Base-by-base conservation (phyloP, 495 filamentous ascomycete species). In the Daldinia loculata region DNA sequence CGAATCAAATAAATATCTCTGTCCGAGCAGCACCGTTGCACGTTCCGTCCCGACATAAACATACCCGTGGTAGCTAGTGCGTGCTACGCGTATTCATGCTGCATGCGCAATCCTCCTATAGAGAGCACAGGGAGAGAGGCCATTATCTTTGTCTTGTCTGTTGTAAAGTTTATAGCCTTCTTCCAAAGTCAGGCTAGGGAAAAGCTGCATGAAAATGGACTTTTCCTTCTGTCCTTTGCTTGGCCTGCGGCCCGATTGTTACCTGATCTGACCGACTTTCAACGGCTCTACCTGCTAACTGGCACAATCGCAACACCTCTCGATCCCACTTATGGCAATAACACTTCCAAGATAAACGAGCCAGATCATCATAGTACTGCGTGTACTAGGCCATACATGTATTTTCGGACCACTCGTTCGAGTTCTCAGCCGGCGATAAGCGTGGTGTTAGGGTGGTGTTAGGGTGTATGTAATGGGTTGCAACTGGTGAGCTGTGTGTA, bases 201-300 rank as follows among this genome's bases (percentile, higher is more conserved):
- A 41, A 43, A 22, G 48, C 26, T 69, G 65, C 65, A 68, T 61
- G 56, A 53, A 53, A 1, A 38, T 58, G 57, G 34, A 29, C 57
- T 53, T 66, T 38, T 30, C 50, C 51, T 50, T 63, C 57, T 63
- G 48, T 38, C 34, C 56, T 61, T 61, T 32, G 60, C 61, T 72
- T 68, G 65, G 61, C 50, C 56, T 64, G 65, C 65, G 65, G 70
- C 65, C 65, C 61, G 65, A 69, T 69, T 69, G 66, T 69, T 69
- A 66, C 66, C 70, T 69, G 57, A 69, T 56, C 51, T 66, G 61
- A 59, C 66, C 66, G 66, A 62, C 70, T 53, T 62, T 66, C 29
- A 41, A 63, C 30, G 9, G 4, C 22, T 62, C 34, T 30, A 69
- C 57, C 43, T 62, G 30, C 34, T 30, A 69, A 52, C 43, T 62